Evolutionary conservation across 176 grass and related monocot genomes (phyloP).

Genomic region (Saccharum spontaneum): DNA sequence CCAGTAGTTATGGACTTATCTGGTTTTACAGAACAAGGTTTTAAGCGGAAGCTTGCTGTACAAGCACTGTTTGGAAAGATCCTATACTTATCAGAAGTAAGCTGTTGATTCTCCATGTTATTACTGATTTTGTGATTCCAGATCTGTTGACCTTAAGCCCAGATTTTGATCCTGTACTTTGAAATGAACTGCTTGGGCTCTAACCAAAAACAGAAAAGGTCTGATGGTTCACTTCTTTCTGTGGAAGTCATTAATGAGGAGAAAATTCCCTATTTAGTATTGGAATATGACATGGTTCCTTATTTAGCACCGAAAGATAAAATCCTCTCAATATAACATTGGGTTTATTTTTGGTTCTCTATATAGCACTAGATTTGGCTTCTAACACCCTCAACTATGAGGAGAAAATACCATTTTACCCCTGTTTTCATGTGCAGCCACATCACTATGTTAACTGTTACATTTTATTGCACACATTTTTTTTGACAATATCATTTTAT

Average conservation of each 20-base stretch:
- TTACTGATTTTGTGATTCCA: background rate
- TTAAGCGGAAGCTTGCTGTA: slow-evolving; percentile 83
- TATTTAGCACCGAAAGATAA: no score
- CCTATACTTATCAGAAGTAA: slow-evolving; percentile 87
- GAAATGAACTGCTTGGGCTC: background rate
- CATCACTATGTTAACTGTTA: no score
- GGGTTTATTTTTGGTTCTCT: no score
- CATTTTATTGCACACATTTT: no score
- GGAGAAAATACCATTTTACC: no score
- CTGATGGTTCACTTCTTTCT: background rate
- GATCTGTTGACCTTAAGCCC: background rate
- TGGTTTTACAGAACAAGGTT: slow-evolving; percentile 80
- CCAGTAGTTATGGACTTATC: slow-evolving; percentile 79
- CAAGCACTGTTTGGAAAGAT: slow-evolving; percentile 80
- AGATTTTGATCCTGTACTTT: background rate
- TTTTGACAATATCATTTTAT: no score
- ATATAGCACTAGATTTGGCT: no score
- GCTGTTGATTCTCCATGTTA: slow-evolving; percentile 10
- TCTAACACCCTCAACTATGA: no score
- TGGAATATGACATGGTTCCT: no score
- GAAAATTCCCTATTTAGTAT: no score
- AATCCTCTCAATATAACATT: no score
- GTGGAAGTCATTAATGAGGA: background rate
- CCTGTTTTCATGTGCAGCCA: no score
- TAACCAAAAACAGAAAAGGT: slow-evolving; percentile 7